Base-by-base conservation (phyloP, 306 rosid genomes). In the Cotoneaster glaucophyllus region DNA sequence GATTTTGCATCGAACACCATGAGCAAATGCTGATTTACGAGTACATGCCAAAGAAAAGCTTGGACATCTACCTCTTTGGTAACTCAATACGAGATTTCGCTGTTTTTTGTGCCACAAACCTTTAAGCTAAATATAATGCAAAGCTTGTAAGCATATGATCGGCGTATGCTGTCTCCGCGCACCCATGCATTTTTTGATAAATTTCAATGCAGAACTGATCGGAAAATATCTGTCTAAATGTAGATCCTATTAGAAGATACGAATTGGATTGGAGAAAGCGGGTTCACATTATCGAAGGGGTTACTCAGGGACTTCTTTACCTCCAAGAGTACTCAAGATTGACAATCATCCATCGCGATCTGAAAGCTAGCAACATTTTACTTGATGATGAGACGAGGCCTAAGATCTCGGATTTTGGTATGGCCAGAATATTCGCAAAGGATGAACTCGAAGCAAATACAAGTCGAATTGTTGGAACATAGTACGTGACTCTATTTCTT, bases 351-450 rank as follows among this genome's bases (percentile, higher is more conserved):
- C 85, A 80, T 12, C 31, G 83, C 8, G 83, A 83, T 45, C 1
- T 86, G 14, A 86, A 86, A 72, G 75, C 79, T 70, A 79, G 85
- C 57, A 85, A 82, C 48, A 82, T 85, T 41, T 82, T 77, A 53
- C n/a, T 71, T 6, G 80, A 75, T 25, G 1, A 50, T 0, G 77
- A 78, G 15, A 75, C 78, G 79, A 83, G 64, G 1, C 74, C 84
- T 37, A 86, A 86, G 63, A 83, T 86, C 1, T 81, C 84, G 11
- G 84, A 86, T 62, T 86, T 83, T 66, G 84, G 85, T 1, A 81
- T 86, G 77, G 79, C 82, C 7, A 83, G 44, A 76, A 69, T 78
- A 50, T 83, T 78, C 1, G 18, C 53, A 6, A 79, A 79, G 62
- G 77, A 76, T 19, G 71, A 54, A 66, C 32, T 1, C 1, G 82